Base-by-base conservation (phyloP, 1,284 basidiomycete genomes). In the Fereydounia khargensis region DNA sequence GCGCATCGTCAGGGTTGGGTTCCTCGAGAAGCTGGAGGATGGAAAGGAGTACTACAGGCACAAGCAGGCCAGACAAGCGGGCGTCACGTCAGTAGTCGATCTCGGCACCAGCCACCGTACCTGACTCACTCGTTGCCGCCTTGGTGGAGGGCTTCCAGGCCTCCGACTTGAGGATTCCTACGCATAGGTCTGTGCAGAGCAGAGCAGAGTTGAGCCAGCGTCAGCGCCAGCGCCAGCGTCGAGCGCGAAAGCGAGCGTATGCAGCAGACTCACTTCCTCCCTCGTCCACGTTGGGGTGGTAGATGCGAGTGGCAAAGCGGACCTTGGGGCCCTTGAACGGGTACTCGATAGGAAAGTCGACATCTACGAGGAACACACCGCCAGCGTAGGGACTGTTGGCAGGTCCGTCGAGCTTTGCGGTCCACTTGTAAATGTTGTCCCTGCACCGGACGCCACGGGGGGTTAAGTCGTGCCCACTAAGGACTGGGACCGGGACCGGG, bases 61-160 rank as follows among this genome's bases (percentile, higher is more conserved):
- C 17, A 7, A 24, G 6, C 9, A 21, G 1, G 31, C 4, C 14
- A 35, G 7, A 18, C 5, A 30, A 14, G n/a, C n/a, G n/a, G n/a
- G n/a, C n/a, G n/a, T n/a, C n/a, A n/a, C n/a, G n/a, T n/a, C n/a
- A n/a, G n/a, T n/a, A n/a, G n/a, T n/a, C n/a, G n/a, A n/a, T n/a
- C n/a, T n/a, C n/a, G n/a, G n/a, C n/a, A n/a, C n/a, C n/a, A n/a
- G n/a, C n/a, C n/a, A n/a, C n/a, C n/a, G n/a, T n/a, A n/a, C n/a
- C n/a, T n/a, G n/a, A n/a, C 73, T 42, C 42, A 76, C 74, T 67
- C 7, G 68, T 69, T 21, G 68, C 46, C 7, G 68, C 67, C 51
- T 74, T 73, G 6, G 73, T 75, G 30, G 63, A 66, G 13, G 74
- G 74, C 49, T 76, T 76, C 74, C 74, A 76, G 7, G 68, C 64